These are phyloP conservation scores for Pestalotiopsis sp. DNA, from an alignment of 2,329 filamentous ascomycete genomes.

Conservation along the genomic window DNA sequence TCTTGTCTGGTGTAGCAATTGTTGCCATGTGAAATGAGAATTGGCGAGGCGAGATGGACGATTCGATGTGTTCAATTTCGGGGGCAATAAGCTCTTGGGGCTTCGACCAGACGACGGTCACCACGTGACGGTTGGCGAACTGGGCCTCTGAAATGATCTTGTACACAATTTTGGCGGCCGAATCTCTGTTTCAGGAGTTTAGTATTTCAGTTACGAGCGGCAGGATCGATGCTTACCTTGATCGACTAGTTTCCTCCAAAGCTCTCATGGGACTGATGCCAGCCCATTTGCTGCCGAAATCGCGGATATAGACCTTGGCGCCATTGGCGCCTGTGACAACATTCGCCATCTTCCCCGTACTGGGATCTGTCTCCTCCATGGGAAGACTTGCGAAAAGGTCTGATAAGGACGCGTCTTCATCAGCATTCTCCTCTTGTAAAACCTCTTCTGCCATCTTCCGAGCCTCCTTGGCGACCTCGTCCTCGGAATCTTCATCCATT, in stretches of 20 bases:
- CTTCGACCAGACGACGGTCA: conserved; percentile 80
- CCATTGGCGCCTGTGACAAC: conserved; percentile 54
- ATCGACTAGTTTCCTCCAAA: conserved; percentile 84
- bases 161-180: conserved; percentile 66
- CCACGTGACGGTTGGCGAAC: conserved; percentile 73
- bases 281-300: conserved; percentile 77
- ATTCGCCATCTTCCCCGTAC: conserved; percentile 58
- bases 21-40: conserved; percentile 73
- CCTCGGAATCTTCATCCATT: conserved; percentile 30
- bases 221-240: conserved; percentile 52
- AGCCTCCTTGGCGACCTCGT: conserved; percentile 55
- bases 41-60: conserved; percentile 45
- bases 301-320: conserved; percentile 63
- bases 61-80: conserved; percentile 43
- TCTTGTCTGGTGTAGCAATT: conserved; percentile 70
- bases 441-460: conserved; percentile 59
- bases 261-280: conserved; percentile 75
- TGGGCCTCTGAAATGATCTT: conserved; percentile 69
- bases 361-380: conserved; percentile 57
- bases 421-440: conserved; percentile 54
- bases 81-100: conserved; percentile 53
- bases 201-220: not conserved
- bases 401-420: conserved; percentile 48
- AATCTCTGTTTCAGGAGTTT: conserved; percentile 56
- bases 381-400: conserved; percentile 63